phyloP scores from a whole-genome alignment of 805 yeast genomes.

The Metschnikowia continentalis region DNA sequence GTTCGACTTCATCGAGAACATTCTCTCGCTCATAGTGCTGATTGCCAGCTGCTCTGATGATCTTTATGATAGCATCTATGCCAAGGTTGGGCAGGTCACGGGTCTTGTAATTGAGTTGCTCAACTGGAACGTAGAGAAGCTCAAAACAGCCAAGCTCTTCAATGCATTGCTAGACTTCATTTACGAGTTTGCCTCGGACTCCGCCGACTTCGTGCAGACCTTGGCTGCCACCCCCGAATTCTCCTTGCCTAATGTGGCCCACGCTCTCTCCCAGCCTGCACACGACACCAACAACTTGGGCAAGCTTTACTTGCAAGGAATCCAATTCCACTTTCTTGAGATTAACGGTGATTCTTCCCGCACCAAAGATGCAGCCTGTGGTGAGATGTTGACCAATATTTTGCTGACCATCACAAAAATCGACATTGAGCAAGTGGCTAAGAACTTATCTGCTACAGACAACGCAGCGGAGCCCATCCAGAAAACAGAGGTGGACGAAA shows the following conservation, averaged over 20 bases:
- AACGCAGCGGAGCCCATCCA: constrained; percentile 36
- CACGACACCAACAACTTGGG: constrained; percentile 25
- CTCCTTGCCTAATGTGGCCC: constrained; percentile 16
- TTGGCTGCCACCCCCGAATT: constrained; percentile 17
- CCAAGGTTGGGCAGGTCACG: constrained; percentile 37
- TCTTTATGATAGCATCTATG: constrained; percentile 43
- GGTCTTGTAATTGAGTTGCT: constrained; percentile 36
- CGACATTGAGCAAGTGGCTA: constrained; percentile 20
- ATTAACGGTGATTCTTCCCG: constrained; percentile 16
- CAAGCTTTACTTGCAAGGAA: constrained; percentile 37
- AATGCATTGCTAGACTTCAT: constrained; percentile 54
- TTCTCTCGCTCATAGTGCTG: constrained; percentile 63
- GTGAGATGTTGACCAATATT: constrained; percentile 20
- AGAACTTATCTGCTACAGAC: constrained; percentile 18
- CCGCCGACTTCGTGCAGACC: constrained; percentile 46
- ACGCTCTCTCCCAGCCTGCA: constrained; percentile 15
- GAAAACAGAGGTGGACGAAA: constrained; percentile 14
- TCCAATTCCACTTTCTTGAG: constrained; percentile 41
- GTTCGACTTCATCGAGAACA: constrained; percentile 67
- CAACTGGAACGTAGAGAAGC: constrained; percentile 29
- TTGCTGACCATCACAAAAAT: constrained; percentile 23
- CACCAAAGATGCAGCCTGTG: constrained; percentile 19
- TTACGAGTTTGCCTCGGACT: constrained; percentile 58
- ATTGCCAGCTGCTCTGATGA: constrained; percentile 61
- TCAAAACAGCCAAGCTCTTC: constrained; percentile 40